Evolutionary conservation across 305 asterid species (phyloP), one percentile per base, ranked within the genome.

Genomic region (Solanum hybrid): DNA sequence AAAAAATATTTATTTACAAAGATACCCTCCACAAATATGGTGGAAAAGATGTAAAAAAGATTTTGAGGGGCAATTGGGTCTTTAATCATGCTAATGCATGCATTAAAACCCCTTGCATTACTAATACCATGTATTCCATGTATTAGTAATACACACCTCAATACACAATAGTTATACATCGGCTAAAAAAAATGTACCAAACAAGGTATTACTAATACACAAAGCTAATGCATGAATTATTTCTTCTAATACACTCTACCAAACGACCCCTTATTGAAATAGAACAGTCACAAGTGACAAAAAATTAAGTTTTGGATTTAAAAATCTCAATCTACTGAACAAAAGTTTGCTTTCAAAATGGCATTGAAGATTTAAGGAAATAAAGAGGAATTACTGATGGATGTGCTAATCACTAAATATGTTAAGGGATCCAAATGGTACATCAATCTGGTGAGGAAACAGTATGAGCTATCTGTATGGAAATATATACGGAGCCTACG

Each of bases 391-490:
- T 41, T 83, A 83, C 26, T 5, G 87, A 41, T 26, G 17, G 87
- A 82, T 41, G 72, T 27, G 87, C 27, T 82, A 82, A 82, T 41
- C 68, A 82, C 37, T 82, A 82, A 81, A 81, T 81, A 39, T 81
- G 87, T 51, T 39, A 26, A 38, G 22, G 3, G 37, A 39, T 26
- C 17, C 24, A 39, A 38, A 41, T 41, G 87, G 72, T 27, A 37
- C 87, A 82, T 29, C 68, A 82, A 82, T 82, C 87, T 82, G 87
- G 37, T 83, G 87, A 41, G 38, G 14, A 83, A 83, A 39, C 87
- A 26, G 9, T 41, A 81, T 9, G 29, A 29, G 84, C 9, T n/a
- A 79, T 39, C 87, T 38, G 34, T 38, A 38, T 26, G 33, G 65
- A 24, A 24, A 39, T 45, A 41, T 41, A 39, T 3, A 37, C 1